Conservation (phyloP, 2,329 filamentous ascomycete species). For the Colletotrichum paranaense region DNA sequence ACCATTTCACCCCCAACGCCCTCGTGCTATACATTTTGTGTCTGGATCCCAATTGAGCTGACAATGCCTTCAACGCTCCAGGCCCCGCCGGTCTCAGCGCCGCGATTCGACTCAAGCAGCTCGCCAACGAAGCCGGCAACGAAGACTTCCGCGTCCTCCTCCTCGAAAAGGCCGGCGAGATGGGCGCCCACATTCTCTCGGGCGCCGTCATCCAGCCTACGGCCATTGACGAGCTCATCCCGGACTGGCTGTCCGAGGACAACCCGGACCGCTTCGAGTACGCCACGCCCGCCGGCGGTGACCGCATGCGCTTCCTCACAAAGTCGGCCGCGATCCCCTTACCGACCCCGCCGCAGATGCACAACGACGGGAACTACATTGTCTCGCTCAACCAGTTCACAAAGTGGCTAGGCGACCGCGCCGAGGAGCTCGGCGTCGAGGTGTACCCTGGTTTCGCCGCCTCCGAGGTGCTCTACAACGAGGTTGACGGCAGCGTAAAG, state of each 20-base stretch:
- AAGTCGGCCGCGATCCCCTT: slow-evolving; percentile 82
- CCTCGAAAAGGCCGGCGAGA: slow-evolving; percentile 93
- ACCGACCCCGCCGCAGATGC: slow-evolving; percentile 94
- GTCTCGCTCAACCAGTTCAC: slow-evolving; percentile 94
- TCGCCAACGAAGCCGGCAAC: slow-evolving; percentile 93
- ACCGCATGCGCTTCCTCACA: slow-evolving; percentile 95
- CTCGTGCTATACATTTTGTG: background rate
- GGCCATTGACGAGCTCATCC: slow-evolving; percentile 88
- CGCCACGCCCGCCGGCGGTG: slow-evolving; percentile 83
- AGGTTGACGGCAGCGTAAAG: slow-evolving; percentile 83
- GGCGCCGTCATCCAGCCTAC: slow-evolving; percentile 94
- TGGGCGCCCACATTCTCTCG: slow-evolving; percentile 95
- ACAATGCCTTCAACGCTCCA: slow-evolving; percentile 39
- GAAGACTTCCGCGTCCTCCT: slow-evolving; percentile 95
- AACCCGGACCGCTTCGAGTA: slow-evolving; percentile 90
- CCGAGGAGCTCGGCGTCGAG: slow-evolving; percentile 96
- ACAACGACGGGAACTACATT: slow-evolving; percentile 98
- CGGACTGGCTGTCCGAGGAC: slow-evolving; percentile 90
- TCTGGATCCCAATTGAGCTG: background rate
- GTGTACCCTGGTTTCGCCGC: slow-evolving; percentile 97
- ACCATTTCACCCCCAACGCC: slow-evolving; percentile 33
- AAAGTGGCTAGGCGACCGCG: slow-evolving; percentile 94
- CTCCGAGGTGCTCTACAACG: slow-evolving; percentile 87
- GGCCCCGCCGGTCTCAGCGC: slow-evolving; percentile 93
- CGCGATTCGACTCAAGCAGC: slow-evolving; percentile 93